Evolutionary conservation across 805 yeast species (phyloP), one percentile per base, ranked within the genome.

Genomic region (Candida glaebosa): DNA sequence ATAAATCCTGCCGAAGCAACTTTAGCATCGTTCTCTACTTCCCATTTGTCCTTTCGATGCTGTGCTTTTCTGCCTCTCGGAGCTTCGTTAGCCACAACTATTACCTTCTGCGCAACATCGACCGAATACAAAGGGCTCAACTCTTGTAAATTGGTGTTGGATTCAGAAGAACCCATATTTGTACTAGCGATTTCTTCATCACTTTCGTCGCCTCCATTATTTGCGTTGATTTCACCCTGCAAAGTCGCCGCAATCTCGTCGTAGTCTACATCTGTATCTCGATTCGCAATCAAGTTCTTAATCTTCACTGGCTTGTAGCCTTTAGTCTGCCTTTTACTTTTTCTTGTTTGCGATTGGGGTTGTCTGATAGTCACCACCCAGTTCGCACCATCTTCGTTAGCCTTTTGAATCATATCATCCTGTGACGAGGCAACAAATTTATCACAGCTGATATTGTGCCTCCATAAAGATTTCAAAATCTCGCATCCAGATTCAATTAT

Each of bases 301-400:
- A 91, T 69, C 48, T 84, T 77, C 36, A 91, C 57, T 1, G 96
- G 91, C 56, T 89, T 90, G 61, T 78, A 87, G 42, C 76, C 78
- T 3, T 47, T 46, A 10, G 51, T 38, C 7, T 50, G 41, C 31
- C 55, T 58, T 31, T 46, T 57, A 1, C 54, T 31, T 25, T 54
- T 56, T 31, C 50, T 54, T 32, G 25, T 42, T 12, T 46, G 50
- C 15, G 57, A 55, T 4, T 31, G 40, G 3, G 82, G 81, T 46
- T 87, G 96, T 54, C 87, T 87, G 39, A 91, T 80, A 26, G 85
- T 65, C 5, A 93, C 75, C 1, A 90, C 67, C 85, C 93, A 82
- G 37, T 79, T 82, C 12, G 82, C 84, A 16, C 90, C 88, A 45
- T 84, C 88, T 5, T 62, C 60, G 33, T 74, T 73, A 0, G 96